Evolutionary conservation across 2,329 filamentous ascomycete species (phyloP).

Genomic region (Xylaria digitata): DNA sequence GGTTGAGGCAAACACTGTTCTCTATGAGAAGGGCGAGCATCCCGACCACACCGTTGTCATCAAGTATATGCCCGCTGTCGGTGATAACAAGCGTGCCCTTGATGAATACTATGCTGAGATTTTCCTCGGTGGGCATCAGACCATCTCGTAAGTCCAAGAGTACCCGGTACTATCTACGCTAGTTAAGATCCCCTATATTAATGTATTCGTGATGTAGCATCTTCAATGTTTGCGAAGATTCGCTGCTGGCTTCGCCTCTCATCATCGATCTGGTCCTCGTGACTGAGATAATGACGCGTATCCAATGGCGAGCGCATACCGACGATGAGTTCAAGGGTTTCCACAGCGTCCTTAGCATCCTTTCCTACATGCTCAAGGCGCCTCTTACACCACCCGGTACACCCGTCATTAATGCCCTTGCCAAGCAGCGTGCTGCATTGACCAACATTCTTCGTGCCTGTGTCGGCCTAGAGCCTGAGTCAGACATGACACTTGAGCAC

Average conservation of each 20-base stretch:
- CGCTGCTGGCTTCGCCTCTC: conserved; percentile 90
- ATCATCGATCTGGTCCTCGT: conserved; percentile 97
- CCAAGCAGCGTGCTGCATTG: conserved; percentile 93
- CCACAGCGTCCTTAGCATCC: conserved; percentile 94
- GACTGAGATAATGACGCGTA: conserved; percentile 98
- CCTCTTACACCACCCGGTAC: conserved; percentile 94
- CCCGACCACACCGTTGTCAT: conserved; percentile 99
- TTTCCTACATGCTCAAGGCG: conserved; percentile 99
- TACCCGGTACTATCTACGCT: background rate
- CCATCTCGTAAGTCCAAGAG: conserved; percentile 74
- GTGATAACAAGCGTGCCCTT: conserved; percentile 97
- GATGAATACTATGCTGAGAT: conserved; percentile 99
- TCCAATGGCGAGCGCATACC: conserved; percentile 82
- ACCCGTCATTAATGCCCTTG: conserved; percentile 93
- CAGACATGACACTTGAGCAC: conserved; percentile 98
- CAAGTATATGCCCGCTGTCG: conserved; percentile 99
- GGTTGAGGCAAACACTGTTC: conserved; percentile 92
- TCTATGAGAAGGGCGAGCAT: conserved; percentile 93
- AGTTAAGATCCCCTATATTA: background rate
- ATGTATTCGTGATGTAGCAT: conserved; percentile 64
- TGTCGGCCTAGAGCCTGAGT: conserved; percentile 95
- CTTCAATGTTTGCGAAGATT: conserved; percentile 99
- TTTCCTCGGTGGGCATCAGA: conserved; percentile 98
- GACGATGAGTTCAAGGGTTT: conserved; percentile 84
- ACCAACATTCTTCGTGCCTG: conserved; percentile 99